These are phyloP conservation scores for Przewalskia tangutica DNA, from an alignment of 257 asterid genomes.

Conservation along the genomic window DNA sequence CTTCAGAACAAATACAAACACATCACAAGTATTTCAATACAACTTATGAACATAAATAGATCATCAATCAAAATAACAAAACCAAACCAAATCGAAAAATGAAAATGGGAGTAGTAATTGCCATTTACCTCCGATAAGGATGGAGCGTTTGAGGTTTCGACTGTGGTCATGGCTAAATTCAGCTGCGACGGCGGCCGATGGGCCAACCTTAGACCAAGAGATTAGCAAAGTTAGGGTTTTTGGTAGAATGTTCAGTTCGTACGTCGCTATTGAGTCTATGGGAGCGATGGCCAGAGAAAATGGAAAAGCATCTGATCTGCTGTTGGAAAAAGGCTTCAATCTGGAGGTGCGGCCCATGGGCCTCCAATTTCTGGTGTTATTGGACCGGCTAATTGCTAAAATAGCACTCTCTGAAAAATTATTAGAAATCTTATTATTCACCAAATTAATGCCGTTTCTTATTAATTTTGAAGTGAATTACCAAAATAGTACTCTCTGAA, in stretches of 20 bases:
- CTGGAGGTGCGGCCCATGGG: conserved; percentile 1
- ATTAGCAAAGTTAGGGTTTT: not conserved
- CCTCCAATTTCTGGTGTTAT: not conserved
- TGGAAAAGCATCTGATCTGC: not conserved
- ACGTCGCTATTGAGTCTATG: not conserved
- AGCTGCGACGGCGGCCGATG: conserved; percentile 1
- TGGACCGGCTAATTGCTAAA: too few species aligned
- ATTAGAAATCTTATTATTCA: too few species aligned
- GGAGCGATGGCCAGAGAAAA: not conserved
- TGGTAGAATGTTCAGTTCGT: not conserved
- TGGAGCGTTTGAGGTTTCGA: conserved; percentile 26
- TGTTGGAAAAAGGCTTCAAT: not conserved
- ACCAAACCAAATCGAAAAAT: not conserved
- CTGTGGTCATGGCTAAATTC: conserved; percentile 43
- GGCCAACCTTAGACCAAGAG: not conserved
- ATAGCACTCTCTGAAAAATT: too few species aligned
- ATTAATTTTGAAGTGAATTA: too few species aligned
- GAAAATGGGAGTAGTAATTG: not conserved
- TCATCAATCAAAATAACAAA: not conserved
- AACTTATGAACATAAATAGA: not conserved
- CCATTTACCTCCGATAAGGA: conserved; percentile 46
- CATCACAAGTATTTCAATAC: not conserved
- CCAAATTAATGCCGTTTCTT: too few species aligned
- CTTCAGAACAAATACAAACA: not conserved
- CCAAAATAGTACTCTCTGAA: too few species aligned